Conservation (phyloP, 202 grass and related monocot genomes). For the Schoenoplectus tabernaemontani region DNA sequence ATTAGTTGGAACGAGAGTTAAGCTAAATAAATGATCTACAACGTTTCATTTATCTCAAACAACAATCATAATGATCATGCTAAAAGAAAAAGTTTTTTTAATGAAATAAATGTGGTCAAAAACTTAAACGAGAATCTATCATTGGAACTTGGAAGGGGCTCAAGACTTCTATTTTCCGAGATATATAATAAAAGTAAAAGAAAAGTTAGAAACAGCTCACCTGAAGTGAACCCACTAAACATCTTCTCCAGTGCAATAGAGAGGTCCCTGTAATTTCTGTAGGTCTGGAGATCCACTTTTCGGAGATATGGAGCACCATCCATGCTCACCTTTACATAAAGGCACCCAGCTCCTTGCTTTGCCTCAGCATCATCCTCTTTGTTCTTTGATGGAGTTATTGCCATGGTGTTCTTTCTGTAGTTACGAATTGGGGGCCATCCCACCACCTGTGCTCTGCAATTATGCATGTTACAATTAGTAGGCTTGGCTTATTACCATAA, state of each 20-base stretch:
- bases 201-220: slow-evolving; percentile 33
- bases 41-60: not conserved
- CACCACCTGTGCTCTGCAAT: slow-evolving; percentile 77
- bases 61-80: too few relatives aligned
- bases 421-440: slow-evolving; percentile 94
- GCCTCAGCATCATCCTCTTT: slow-evolving; percentile 51
- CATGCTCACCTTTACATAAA: slow-evolving; percentile 93
- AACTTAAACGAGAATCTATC: not conserved
- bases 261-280: slow-evolving; percentile 76
- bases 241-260: slow-evolving; percentile 69
- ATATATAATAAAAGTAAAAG: slow-evolving; percentile 19
- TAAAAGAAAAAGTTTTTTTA: too few relatives aligned
- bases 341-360: slow-evolving; percentile 42
- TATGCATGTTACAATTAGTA: not conserved
- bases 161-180: not conserved
- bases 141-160: not conserved
- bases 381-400: slow-evolving; percentile 62
- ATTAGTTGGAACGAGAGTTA: not conserved
- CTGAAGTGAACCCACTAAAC: slow-evolving; percentile 70
- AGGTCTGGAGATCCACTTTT: slow-evolving; percentile 81
- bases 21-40: not conserved
- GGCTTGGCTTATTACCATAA: not conserved
- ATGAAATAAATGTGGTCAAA: not conserved
- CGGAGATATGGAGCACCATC: slow-evolving; percentile 85
- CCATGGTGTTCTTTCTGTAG: slow-evolving; percentile 85